phyloP scores from a whole-genome alignment of 495 filamentous ascomycete species.

The Glutinoglossum americanum region DNA sequence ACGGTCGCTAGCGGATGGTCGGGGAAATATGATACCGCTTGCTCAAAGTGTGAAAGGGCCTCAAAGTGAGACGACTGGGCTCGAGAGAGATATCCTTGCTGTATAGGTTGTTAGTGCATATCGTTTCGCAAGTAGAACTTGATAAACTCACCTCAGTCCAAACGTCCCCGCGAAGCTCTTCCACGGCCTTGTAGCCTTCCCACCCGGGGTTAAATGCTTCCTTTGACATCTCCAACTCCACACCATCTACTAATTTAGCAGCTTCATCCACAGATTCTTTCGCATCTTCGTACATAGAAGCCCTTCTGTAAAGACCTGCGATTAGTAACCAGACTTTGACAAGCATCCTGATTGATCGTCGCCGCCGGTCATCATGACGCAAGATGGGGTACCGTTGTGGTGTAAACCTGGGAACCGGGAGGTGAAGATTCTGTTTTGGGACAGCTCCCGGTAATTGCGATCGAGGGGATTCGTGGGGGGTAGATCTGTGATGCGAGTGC shows the following conservation, averaged over 20 bases:
- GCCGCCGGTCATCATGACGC: neutral
- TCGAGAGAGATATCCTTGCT: conserved; percentile 47
- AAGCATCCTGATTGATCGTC: conserved; percentile 20
- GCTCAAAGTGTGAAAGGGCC: conserved; percentile 56
- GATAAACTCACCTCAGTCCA: conserved; percentile 37
- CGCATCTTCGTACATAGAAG: conserved; percentile 55
- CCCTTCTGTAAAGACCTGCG: conserved; percentile 65
- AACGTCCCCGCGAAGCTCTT: conserved; percentile 64
- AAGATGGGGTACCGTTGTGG: neutral
- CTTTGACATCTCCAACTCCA: conserved; percentile 32
- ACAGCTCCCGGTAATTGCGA: neutral
- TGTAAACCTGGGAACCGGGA: neutral
- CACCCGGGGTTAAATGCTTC: conserved; percentile 37
- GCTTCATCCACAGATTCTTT: conserved; percentile 64
- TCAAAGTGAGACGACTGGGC: conserved; percentile 38
- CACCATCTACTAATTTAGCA: conserved; percentile 33
- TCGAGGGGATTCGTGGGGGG: neutral
- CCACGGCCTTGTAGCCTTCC: conserved; percentile 52
- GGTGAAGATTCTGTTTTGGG: neutral
- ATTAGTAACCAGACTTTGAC: conserved; percentile 80
- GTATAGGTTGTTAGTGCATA: conserved; percentile 16
- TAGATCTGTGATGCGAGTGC: neutral
- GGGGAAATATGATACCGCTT: conserved; percentile 47
- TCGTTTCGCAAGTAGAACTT: neutral
- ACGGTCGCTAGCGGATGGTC: conserved; percentile 68